A percentile compares a stretch with the other conserved stretches of the same genome.
phyloP scores from a whole-genome alignment of 345 rosid species.

The Anastatica hierochuntica region DNA sequence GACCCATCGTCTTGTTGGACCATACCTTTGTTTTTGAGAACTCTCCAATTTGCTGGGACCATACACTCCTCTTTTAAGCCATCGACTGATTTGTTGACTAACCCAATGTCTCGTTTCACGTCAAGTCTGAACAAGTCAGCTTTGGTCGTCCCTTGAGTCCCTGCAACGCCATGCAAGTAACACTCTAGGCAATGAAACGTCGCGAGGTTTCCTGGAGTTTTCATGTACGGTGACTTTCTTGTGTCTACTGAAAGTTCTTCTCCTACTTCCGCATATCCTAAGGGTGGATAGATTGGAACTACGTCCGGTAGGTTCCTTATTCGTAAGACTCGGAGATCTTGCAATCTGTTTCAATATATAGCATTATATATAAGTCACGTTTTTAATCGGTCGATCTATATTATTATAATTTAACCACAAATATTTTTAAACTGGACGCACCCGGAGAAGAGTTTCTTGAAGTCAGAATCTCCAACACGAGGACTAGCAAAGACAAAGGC shows the following conservation, averaged over 20 bases:
- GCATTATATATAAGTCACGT: neutral
- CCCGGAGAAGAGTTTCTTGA: constrained; percentile 31
- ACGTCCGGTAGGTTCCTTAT: constrained; percentile 44
- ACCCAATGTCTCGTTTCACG: constrained; percentile 45
- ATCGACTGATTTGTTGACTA: constrained; percentile 50
- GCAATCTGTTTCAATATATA: constrained; percentile 8
- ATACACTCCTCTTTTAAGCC: constrained; percentile 44
- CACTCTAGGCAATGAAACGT: constrained; percentile 55
- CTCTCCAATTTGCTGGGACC: constrained; percentile 52
- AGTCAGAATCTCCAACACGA: constrained; percentile 49
- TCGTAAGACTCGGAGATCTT: constrained; percentile 42
- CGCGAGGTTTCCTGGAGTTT: constrained; percentile 36
- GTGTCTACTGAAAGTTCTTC: constrained; percentile 57
- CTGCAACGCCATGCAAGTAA: constrained; percentile 76
- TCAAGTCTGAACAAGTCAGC: constrained; percentile 46
- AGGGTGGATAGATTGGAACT: constrained; percentile 53
- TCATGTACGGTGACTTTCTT: constrained; percentile 47
- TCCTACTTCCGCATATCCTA: constrained; percentile 59
- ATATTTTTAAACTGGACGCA: constrained; percentile 10
- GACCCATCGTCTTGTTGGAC: constrained; percentile 68
- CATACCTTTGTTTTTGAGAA: constrained; percentile 57
- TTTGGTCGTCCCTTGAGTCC: constrained; percentile 44
- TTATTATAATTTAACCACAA: too few relatives aligned
- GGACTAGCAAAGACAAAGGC: constrained; percentile 59
- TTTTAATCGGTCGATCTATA: too few relatives aligned